phyloP scores from a whole-genome alignment of 306 rosid genomes.

The Quercus ilex region DNA sequence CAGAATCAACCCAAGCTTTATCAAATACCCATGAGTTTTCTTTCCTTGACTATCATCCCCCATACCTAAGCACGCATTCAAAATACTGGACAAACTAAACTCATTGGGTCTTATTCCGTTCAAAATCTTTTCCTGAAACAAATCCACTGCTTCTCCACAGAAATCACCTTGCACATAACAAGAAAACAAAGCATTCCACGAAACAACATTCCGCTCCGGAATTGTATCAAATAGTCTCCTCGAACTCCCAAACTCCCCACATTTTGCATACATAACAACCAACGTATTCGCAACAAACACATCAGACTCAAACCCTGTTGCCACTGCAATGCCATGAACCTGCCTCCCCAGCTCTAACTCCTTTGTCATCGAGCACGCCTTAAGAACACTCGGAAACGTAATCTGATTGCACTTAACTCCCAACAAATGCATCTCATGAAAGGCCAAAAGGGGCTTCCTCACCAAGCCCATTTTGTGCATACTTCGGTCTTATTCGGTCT shows the following conservation, averaged over 20 bases:
- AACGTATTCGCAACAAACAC: slow-evolving; percentile 72
- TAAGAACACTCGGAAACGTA: slow-evolving; percentile 65
- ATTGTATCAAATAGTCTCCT: slow-evolving; percentile 54
- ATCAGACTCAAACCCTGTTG: slow-evolving; percentile 70
- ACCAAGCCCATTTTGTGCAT: slow-evolving; percentile 58
- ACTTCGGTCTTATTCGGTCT: neutral
- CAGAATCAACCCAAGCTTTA: slow-evolving; percentile 67
- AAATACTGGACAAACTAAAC: slow-evolving; percentile 65
- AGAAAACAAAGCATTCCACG: slow-evolving; percentile 79
- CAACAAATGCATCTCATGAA: slow-evolving; percentile 50
- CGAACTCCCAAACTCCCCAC: slow-evolving; percentile 62
- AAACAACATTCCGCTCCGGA: slow-evolving; percentile 49
- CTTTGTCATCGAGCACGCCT: slow-evolving; percentile 61
- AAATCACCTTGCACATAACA: slow-evolving; percentile 61
- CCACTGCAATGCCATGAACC: slow-evolving; percentile 54
- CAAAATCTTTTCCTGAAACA: slow-evolving; percentile 63
- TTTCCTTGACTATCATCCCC: slow-evolving; percentile 45
- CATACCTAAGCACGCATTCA: slow-evolving; percentile 66
- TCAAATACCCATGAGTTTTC: slow-evolving; percentile 49
- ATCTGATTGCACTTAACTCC: slow-evolving; percentile 66
- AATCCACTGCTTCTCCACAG: slow-evolving; percentile 42
- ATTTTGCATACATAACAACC: slow-evolving; percentile 82
- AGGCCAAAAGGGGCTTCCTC: slow-evolving; percentile 53
- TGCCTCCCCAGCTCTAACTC: slow-evolving; percentile 54
- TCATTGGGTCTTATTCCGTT: slow-evolving; percentile 67